These are phyloP conservation scores for Septoria linicola DNA, from an alignment of 2,329 filamentous ascomycete genomes.

Conservation along the genomic window DNA sequence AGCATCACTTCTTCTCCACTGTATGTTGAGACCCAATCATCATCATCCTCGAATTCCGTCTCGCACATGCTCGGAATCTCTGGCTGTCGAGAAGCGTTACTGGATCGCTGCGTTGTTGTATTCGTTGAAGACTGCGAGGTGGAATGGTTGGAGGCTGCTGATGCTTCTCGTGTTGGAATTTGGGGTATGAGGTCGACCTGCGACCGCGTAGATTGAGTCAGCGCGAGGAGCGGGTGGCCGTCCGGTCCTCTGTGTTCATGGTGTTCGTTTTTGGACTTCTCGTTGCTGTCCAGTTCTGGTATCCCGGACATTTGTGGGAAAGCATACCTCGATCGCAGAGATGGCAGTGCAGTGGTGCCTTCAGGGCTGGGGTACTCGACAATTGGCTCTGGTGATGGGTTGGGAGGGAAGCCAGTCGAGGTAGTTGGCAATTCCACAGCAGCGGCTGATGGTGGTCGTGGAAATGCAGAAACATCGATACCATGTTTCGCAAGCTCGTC, in stretches of 20 bases:
- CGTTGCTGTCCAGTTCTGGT: constrained; percentile 23
- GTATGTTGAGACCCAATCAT: constrained; percentile 30
- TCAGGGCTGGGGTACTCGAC: constrained; percentile 14
- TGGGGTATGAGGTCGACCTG: constrained; percentile 19
- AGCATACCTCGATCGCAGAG: constrained; percentile 23
- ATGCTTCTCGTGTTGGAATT: constrained; percentile 5
- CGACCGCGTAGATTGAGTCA: constrained; percentile 17
- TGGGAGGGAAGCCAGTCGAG: constrained; percentile 7
- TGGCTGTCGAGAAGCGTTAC: constrained; percentile 15
- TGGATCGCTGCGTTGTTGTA: constrained; percentile 18
- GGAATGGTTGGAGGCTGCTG: constrained; percentile 3
- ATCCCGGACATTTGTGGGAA: constrained; percentile 14
- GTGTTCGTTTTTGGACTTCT: background rate
- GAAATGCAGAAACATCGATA: constrained; percentile 11
- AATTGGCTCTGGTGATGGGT: constrained; percentile 13
- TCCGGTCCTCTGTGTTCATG: background rate
- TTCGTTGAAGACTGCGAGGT: constrained; percentile 18
- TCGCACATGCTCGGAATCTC: constrained; percentile 29
- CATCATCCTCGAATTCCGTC: constrained; percentile 29
- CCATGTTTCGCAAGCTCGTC: constrained; percentile 35
- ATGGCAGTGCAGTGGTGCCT: constrained; percentile 17
- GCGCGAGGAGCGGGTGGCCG: constrained; percentile 5
- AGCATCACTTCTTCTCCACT: constrained; percentile 30
- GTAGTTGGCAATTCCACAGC: constrained; percentile 16
- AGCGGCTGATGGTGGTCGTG: constrained; percentile 8